phyloP scores from a whole-genome alignment of 1,284 basidiomycete species.

The Puccinia coronata region DNA sequence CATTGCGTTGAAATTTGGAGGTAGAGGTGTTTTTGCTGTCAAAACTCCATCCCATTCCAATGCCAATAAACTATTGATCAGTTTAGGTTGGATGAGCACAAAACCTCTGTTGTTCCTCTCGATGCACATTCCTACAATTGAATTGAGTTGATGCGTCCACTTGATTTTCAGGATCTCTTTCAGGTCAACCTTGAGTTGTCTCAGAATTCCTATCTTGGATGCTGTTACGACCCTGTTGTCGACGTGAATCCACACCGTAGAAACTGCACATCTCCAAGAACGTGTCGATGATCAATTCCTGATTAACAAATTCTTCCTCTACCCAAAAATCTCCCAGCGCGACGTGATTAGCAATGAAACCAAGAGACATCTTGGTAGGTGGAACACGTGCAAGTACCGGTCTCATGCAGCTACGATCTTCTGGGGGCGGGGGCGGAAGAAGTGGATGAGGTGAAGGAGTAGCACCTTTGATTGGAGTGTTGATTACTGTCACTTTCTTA shows the following conservation, averaged over 20 bases:
- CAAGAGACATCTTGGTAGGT: background rate
- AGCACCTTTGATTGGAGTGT: too few species aligned
- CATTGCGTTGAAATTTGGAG: background rate
- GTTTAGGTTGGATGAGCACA: background rate
- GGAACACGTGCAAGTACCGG: background rate
- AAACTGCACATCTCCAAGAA: too few species aligned
- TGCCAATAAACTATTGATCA: background rate
- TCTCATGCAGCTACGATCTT: background rate
- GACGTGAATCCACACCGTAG: background rate
- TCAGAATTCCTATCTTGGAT: background rate
- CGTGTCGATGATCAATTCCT: slow-evolving; percentile 6
- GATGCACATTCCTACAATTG: slow-evolving; percentile 2
- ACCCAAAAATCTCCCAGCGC: background rate
- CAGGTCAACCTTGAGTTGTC: background rate
- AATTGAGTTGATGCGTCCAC: background rate
- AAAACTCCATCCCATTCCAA: background rate
- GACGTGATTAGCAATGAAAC: background rate
- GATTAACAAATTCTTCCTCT: background rate
- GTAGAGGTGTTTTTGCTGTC: background rate
- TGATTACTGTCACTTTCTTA: too few species aligned
- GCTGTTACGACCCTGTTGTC: background rate
- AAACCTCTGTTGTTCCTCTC: background rate
- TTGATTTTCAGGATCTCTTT: slow-evolving; percentile 12
- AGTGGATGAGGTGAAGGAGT: background rate
- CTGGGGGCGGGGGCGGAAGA: background rate